Evolutionary conservation across 176 grass and related monocot genomes (phyloP), one percentile per base, ranked within the genome.

Genomic region (Aegilops speltoides): DNA sequence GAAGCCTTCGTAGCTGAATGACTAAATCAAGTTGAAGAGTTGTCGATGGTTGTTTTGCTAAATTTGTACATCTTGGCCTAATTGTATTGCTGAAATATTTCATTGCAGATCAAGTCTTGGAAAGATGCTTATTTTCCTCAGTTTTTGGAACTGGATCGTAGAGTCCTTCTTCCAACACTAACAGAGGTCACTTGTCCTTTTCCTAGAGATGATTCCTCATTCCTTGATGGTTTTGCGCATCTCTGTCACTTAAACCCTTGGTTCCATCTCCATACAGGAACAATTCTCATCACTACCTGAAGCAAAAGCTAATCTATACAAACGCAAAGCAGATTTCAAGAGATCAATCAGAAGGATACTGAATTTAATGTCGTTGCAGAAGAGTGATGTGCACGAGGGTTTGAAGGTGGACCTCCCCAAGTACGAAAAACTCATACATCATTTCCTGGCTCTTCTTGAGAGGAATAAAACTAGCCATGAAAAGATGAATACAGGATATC

Each of bases 121-220:
- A 89, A 81, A 82, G 32, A 67, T 76, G 23, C 32, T 20, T 84
- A 40, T 31, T 64, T 84, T 74, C 41, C 60, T 0, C 59, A 89
- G 20, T 15, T 89, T 74, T 3, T 74, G 24, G 77, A 76, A 81
- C 9, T 85, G 7, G 24, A 60, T 33, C 23, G 1, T 14, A 24
- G 2, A 1, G 5, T 67, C 20, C 0, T 1, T 37, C 28, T 80
- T 66, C 87, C 59, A 73, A 32, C 31, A 20, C 22, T 85, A 24
- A 54, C 77, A 45, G 8, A 89, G 88, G 88, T 89, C 8, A 29
- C 31, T 3, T 76, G 12, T 34, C 22, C 3, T 88, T 83, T 70
- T 28, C 20, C 15, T 62, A 34, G 0, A 24, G 25, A 37, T 12
- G 4, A 68, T 29, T 79, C 20, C 62, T 60, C 36, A 48, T 88